Conservation (phyloP, 768 basidiomycete species). For the Trametes elegans region DNA sequence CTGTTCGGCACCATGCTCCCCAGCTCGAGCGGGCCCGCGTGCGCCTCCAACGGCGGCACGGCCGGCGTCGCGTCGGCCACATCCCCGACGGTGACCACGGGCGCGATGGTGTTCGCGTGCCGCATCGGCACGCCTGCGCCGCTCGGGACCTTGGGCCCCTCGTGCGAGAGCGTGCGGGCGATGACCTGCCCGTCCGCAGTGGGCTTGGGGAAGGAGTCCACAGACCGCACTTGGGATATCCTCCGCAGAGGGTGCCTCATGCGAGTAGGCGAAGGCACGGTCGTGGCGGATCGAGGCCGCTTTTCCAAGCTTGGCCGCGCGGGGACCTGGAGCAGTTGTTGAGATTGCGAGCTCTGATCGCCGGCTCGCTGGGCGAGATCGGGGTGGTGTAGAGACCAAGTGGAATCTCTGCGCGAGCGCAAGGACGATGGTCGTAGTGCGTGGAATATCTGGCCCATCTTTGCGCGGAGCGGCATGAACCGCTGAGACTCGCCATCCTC, state of each 20-base stretch:
- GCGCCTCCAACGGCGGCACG: too few relatives aligned
- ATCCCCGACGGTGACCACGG: conserved; percentile 1
- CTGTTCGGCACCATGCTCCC: neutral
- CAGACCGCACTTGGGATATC: conserved; percentile 7
- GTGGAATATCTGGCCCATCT: conserved; percentile 54
- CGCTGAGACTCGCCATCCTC: conserved; percentile 30
- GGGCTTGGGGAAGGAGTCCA: conserved; percentile 11
- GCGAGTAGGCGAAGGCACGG: conserved; percentile 4
- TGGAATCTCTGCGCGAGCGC: conserved; percentile 29
- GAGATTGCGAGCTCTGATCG: conserved; percentile 3
- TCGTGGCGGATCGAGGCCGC: neutral
- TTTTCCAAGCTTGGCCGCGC: neutral
- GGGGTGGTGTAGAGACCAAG: conserved; percentile 20
- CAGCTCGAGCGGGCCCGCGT: neutral
- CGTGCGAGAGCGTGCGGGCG: conserved; percentile 1
- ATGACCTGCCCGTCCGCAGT: neutral
- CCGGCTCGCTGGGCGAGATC: conserved; percentile 7
- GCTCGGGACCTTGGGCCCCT: neutral
- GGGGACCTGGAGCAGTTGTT: neutral
- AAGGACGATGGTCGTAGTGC: conserved; percentile 45
- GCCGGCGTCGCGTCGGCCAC: neutral
- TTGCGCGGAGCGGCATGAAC: conserved; percentile 37
- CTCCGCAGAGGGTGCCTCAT: neutral
- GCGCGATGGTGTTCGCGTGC: conserved; percentile 16
- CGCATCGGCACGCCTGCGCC: conserved; percentile 13